Evolutionary conservation across 805 yeast genomes (phyloP), one percentile per base, ranked within the genome.

Genomic region (Grigorovia transvaalensis): DNA sequence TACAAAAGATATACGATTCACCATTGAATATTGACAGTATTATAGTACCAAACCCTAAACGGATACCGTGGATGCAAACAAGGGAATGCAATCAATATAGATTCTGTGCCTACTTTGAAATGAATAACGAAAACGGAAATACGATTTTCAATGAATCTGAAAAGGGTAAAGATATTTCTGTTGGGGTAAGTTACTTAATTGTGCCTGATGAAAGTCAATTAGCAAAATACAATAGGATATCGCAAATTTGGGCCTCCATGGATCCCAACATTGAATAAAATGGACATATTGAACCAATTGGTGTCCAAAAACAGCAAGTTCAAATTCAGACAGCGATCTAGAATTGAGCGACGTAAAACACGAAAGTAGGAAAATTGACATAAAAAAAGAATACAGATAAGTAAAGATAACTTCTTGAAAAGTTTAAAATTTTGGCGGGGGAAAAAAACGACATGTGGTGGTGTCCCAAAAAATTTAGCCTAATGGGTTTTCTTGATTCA

Each of bases 51-150:
- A 23, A 23, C 27, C 27, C 27, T 23, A 23, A 23, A 23, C 27
- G 27, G 2, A 30, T 52, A 15, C 64, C 62, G 9, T 66, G 69
- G 69, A 15, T 57, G 44, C 67, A 65, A 53, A 53, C 57, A 11
- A 53, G 54, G 17, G 70, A 66, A 47, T 66, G 70, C 48, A 45
- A 53, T 1, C 56, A 56, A 29, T 64, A 59, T 51, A 55, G 60
- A 46, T 66, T 62, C 48, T 66, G 70, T 54, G 68, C 63, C 27
- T 49, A 49, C 23, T 17, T 35, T 9, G 38, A 33, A 33, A 33
- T 5, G 38, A 13, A 33, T 11, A 33, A 33, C 38, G 38, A 33
- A 33, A 33, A 33, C 15, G 38, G 38, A 33, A 33, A 33, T 33
- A 33, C 38, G 15, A 9, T 33, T 33, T 9, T 13, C 11, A 13